Percentiles rank a stretch among this genome's conserved stretches.
phyloP scores from a whole-genome alignment of 371 early-diverging fungal species.

The Fennellomyces sp. region DNA sequence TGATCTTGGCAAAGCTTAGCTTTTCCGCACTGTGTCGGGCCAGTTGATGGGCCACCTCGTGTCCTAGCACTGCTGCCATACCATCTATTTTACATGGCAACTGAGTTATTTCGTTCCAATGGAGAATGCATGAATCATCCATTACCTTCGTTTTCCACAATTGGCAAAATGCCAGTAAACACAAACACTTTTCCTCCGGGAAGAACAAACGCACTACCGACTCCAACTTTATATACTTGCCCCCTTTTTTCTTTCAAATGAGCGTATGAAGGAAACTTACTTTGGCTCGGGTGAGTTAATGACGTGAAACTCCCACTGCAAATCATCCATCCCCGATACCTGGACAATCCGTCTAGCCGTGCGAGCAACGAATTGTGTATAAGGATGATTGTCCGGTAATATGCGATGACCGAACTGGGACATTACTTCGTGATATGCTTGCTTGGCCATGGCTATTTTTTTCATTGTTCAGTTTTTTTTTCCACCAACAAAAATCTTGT shows the following conservation, averaged over 20 bases:
- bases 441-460: slow-evolving; percentile 53
- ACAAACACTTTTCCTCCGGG: slow-evolving; percentile 95
- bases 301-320: slow-evolving; percentile 83
- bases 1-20: slow-evolving; percentile 73
- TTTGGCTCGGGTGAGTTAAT: slow-evolving; percentile 81
- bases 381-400: slow-evolving; percentile 63
- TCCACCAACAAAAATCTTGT: neutral
- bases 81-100: slow-evolving; percentile 55
- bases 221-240: neutral
- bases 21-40: slow-evolving; percentile 85
- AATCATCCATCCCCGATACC: slow-evolving; percentile 66
- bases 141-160: slow-evolving; percentile 72
- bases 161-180: slow-evolving; percentile 83
- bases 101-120: neutral
- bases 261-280: slow-evolving; percentile 30
- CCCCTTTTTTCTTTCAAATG: neutral
- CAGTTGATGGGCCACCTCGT: slow-evolving; percentile 88
- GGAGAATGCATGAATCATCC: too few species aligned
- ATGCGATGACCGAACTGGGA: slow-evolving; percentile 58
- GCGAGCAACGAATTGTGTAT: slow-evolving; percentile 58
- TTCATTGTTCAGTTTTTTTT: too few species aligned
- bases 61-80: slow-evolving; percentile 92
- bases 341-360: slow-evolving; percentile 72
- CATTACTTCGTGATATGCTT: slow-evolving; percentile 75
- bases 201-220: slow-evolving; percentile 82